Evolutionary conservation across 305 asterid genomes (phyloP).

Genomic region (Nicotiana rustica): DNA sequence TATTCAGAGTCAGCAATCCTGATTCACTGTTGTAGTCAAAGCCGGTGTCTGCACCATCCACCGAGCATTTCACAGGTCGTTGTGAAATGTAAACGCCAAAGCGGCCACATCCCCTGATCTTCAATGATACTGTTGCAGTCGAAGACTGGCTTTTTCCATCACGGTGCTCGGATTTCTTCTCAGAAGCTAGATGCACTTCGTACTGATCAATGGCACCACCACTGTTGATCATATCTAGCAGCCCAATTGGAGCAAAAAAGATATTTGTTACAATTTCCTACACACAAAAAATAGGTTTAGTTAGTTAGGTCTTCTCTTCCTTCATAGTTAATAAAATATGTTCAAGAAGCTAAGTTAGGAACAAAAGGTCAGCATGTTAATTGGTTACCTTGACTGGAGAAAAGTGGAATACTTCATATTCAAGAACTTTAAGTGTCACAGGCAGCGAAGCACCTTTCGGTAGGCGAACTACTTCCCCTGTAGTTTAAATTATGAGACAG

Average conservation of each 20-base stretch:
- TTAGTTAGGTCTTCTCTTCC: not conserved
- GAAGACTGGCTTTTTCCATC: slow-evolving; percentile 42
- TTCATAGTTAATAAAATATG: not conserved
- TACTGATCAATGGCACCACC: slow-evolving; percentile 79
- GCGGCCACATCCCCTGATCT: slow-evolving; percentile 79
- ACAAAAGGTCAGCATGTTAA: slow-evolving; percentile 32
- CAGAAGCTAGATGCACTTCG: slow-evolving; percentile 48
- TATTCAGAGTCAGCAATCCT: slow-evolving; percentile 59
- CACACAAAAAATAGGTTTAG: slow-evolving; percentile 18
- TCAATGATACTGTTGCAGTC: slow-evolving; percentile 55
- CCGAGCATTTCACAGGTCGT: slow-evolving; percentile 61
- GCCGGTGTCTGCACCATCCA: slow-evolving; percentile 54
- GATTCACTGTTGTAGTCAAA: slow-evolving; percentile 55
- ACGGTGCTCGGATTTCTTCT: slow-evolving; percentile 34
- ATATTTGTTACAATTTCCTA: slow-evolving; percentile 57
- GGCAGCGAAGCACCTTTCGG: slow-evolving; percentile 84
- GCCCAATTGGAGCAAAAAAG: slow-evolving; percentile 81
- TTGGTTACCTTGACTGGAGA: slow-evolving; percentile 74
- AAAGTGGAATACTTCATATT: slow-evolving; percentile 87
- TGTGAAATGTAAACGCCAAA: slow-evolving; percentile 81
- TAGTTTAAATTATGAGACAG: slow-evolving; percentile 17
- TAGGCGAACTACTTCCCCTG: slow-evolving; percentile 63
- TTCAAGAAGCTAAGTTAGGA: slow-evolving; percentile 29
- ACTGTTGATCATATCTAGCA: slow-evolving; percentile 86
- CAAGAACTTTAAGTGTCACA: slow-evolving; percentile 82